Evolutionary conservation across 306 rosid species (phyloP), one percentile per base, ranked within the genome.

Genomic region (Psophocarpus tetragonolobus): DNA sequence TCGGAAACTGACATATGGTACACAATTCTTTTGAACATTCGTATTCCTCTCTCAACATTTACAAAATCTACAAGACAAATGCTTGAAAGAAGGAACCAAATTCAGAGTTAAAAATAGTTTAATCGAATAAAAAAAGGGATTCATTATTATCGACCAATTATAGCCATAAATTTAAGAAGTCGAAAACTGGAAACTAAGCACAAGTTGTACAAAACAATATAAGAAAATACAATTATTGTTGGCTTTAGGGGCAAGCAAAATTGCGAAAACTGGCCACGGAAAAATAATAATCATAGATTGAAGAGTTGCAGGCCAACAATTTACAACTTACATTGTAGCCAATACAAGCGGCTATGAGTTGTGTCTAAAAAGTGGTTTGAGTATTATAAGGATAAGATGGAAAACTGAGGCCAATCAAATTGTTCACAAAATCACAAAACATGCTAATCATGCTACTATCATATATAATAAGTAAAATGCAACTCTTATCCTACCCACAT

Each of bases 311-410:
- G 1, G 30, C 21, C 29, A 50, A 33, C 21, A 50, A 33, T 21
- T 64, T 32, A 27, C 12, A 50, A 33, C 32, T 64, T 32, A 27
- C 12, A 38, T 24, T 66, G 30, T 66, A 29, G 56, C 32, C 41
- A 80, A 12, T 27, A 3, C 14, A 45, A 48, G 24, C 4, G 32
- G 53, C 53, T 23, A 17, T n/a, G n/a, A n/a, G n/a, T 58, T 17
- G n/a, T 23, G 32, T 66, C 29, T 21, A n/a, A 45, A 18, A 38
- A 26, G 24, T 13, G 41, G 21, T 73, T 18, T 42, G 70, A 38
- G 33, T 32, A 15, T 33, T 26, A 53, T 21, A 56, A 60, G 26
- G 80, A 76, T 76, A 76, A 76, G 73, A 76, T 50, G 41, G 42
- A 58, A 54, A 74, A 73, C 21, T 29, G 66, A 18, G 61, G 9